Conservation (phyloP, 345 rosid species). For the Pelargonium nanum region DNA sequence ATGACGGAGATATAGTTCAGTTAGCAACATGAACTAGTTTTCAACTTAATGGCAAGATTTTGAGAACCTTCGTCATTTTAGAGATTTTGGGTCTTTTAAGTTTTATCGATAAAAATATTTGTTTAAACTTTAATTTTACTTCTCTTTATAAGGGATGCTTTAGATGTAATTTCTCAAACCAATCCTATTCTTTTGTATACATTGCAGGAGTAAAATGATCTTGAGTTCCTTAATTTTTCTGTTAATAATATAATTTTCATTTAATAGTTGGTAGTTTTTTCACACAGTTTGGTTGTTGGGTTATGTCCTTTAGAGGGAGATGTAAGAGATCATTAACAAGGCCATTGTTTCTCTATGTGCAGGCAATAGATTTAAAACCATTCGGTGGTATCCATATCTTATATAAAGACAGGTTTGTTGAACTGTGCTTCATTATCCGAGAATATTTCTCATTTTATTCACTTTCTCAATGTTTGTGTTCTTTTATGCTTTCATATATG, state of each 20-base stretch:
- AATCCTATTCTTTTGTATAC: too few species aligned
- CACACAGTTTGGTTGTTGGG: not conserved
- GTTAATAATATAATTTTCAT: too few species aligned
- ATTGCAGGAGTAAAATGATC: too few species aligned
- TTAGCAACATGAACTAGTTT: too few species aligned
- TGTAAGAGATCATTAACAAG: not conserved
- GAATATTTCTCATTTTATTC: not conserved
- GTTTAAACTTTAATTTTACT: not conserved
- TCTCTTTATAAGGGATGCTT: not conserved
- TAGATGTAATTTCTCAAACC: not conserved
- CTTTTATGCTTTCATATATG: not conserved
- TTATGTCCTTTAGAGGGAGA: not conserved
- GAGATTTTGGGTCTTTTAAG: not conserved
- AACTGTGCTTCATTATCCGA: not conserved
- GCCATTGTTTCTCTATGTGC: conserved; percentile 18
- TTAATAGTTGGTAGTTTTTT: not conserved
- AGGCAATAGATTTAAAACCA: conserved; percentile 62
- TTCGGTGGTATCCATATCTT: conserved; percentile 64
- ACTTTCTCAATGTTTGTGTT: not conserved
- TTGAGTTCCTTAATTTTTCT: too few species aligned
- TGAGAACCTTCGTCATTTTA: too few species aligned
- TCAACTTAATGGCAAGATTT: too few species aligned
- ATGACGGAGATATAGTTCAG: too few species aligned
- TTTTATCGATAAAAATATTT: too few species aligned
- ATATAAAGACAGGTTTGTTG: conserved; percentile 53